Conservation (phyloP, 495 filamentous ascomycete genomes). For the Recurvomyces mirabilis region DNA sequence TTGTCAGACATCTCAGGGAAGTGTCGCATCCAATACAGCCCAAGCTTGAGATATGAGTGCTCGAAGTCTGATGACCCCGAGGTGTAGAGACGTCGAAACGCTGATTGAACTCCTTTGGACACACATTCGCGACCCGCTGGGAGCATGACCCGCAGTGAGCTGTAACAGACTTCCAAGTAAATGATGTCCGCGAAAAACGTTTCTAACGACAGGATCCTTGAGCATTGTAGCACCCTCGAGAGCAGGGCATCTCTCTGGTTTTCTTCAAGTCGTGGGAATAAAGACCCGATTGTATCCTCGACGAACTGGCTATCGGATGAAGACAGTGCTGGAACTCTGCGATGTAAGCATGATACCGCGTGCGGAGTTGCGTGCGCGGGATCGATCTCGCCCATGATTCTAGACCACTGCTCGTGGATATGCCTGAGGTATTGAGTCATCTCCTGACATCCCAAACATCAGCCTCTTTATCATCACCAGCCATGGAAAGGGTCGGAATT, state of each 20-base stretch:
- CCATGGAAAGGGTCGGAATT: not conserved
- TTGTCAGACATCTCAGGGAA: not conserved
- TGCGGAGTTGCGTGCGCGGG: too few relatives aligned
- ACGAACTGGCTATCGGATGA: too few relatives aligned
- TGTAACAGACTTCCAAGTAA: not conserved
- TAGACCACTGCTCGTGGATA: not conserved
- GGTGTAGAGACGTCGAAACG: not conserved
- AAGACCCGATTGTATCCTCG: not conserved
- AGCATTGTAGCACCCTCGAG: not conserved
- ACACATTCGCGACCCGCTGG: too few relatives aligned
- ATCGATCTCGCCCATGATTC: too few relatives aligned
- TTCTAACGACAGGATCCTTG: not conserved
- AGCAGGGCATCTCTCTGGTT: not conserved
- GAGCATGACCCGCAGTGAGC: not conserved
- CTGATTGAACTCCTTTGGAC: not conserved
- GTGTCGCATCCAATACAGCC: not conserved
- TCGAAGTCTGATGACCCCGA: not conserved
- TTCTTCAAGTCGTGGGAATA: not conserved
- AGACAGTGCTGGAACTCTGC: too few relatives aligned
- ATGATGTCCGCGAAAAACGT: not conserved
- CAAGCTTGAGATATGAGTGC: not conserved
- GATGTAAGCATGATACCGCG: too few relatives aligned
- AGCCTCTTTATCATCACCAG: too few relatives aligned
- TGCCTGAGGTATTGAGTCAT: not conserved
- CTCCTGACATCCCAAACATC: too few relatives aligned